Evolutionary conservation across 1,139 yeast species (phyloP).

Genomic region (Sugiyamaella grinbergsii): DNA sequence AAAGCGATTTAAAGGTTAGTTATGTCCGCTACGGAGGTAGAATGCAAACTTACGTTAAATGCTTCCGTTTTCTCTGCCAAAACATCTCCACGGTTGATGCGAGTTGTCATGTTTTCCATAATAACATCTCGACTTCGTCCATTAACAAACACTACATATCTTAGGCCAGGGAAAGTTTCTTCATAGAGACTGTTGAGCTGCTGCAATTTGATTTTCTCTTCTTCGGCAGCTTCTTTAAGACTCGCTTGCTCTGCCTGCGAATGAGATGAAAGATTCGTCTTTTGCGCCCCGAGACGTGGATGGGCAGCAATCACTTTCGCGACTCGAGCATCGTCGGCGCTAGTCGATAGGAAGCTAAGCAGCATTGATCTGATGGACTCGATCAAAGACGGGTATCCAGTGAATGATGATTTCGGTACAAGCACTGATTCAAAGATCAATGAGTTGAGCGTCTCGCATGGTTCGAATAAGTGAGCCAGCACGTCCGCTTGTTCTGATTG

Average conservation of each 20-base stretch:
- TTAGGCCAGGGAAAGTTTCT: conserved; percentile 69
- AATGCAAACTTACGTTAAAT: conserved; percentile 48
- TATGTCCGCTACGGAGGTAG: too few relatives aligned
- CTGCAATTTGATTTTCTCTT: conserved; percentile 52
- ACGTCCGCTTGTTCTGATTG: conserved; percentile 40
- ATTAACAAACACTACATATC: conserved; percentile 89
- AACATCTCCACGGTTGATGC: conserved; percentile 60
- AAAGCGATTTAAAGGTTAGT: too few relatives aligned
- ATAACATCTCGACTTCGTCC: conserved; percentile 70
- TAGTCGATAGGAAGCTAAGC: conserved; percentile 39
- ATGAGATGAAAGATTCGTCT: conserved; percentile 55
- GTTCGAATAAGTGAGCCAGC: conserved; percentile 65
- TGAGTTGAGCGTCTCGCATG: conserved; percentile 56
- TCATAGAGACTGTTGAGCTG: conserved; percentile 67
- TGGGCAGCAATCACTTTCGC: conserved; percentile 65
- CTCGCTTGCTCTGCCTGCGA: conserved; percentile 73
- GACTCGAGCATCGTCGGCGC: conserved; percentile 36
- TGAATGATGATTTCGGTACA: neutral
- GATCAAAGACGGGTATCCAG: conserved; percentile 52
- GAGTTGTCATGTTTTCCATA: conserved; percentile 61
- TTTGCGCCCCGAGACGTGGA: conserved; percentile 76
- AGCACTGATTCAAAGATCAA: conserved; percentile 46
- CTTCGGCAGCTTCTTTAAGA: conserved; percentile 50
- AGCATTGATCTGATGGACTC: conserved; percentile 51
- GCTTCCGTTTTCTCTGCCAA: conserved; percentile 63